phyloP scores from a whole-genome alignment of 139 green algal genomes.

The Chlamydomonas sphaeroides region DNA sequence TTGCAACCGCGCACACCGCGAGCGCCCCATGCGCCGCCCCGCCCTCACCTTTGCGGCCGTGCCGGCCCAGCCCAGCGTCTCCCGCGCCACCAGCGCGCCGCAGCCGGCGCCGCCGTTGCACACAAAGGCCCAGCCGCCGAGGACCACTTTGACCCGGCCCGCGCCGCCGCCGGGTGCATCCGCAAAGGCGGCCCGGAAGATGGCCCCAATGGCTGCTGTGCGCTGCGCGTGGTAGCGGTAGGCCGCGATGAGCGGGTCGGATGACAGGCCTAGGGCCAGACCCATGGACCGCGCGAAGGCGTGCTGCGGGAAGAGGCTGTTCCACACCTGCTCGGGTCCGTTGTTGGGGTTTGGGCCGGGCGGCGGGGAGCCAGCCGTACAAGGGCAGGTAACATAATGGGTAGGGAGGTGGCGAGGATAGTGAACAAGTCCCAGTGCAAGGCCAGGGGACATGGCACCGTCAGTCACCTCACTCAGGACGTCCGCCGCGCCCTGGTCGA shows the following conservation, averaged over 20 bases:
- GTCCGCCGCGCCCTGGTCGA: too few species aligned
- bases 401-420: too few species aligned
- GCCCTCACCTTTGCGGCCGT: background rate
- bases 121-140: constrained; percentile 43
- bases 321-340: too few species aligned
- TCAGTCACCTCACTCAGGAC: too few species aligned
- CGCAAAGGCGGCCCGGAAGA: constrained; percentile 42
- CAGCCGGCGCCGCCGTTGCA: constrained; percentile 45
- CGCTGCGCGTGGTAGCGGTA: constrained; percentile 49
- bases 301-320: constrained; percentile 15
- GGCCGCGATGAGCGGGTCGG: background rate
- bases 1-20: too few species aligned
- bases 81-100: constrained; percentile 12
- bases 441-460: too few species aligned
- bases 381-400: too few species aligned
- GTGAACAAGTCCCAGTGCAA: too few species aligned
- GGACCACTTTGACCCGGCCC: constrained; percentile 18
- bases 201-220: constrained; percentile 22
- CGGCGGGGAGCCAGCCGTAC: too few species aligned
- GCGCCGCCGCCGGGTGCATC: background rate
- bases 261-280: constrained; percentile 32
- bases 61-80: constrained; percentile 32
- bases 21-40: too few species aligned
- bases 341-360: too few species aligned
- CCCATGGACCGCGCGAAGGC: constrained; percentile 22